Base-by-base conservation (phyloP, 2,329 filamentous ascomycete genomes). In the Zasmidium angulare region DNA sequence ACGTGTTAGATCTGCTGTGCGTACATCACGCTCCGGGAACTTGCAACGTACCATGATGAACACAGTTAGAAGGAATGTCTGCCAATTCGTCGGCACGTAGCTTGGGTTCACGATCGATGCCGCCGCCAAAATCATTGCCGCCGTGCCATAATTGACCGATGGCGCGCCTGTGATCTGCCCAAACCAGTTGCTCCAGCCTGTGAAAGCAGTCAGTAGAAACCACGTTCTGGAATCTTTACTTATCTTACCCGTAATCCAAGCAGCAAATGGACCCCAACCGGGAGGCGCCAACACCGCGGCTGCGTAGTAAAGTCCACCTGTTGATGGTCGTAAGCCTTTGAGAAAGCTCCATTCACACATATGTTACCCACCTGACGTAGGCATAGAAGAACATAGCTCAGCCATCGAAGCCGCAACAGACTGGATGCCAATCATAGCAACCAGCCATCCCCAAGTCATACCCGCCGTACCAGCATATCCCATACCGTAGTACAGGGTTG, bases 381-480 rank as follows among this genome's bases (percentile, higher is more conserved):
- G 67, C 67, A 69, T 69, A n/a, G 61, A 63, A 1, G 84, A 88
- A 67, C 88, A 90, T 19, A 91, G 77, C 73, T 91, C 88, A 1
- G 88, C 88, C 80, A 79, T 81, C 23, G 72, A 83, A 74, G 85
- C 81, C 9, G 88, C 88, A 57, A 90, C 84, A 72, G 84, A 86
- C 69, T 90, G 84, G 43, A 91, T 89, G 46, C 89, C 89, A 3
- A 87, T 66, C 82, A 90, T 89, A 51, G 87, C 87, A 49, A 91
- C 79, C 24, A 90, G 75, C 88, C 89, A 91, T 3, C 88, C 89
- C 88, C 88, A 91, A 1, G 86, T 86, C 86, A 90, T 89, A 67
- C 75, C 76, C 24, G 76, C 75, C 0, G 75, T 78, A 1, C 76
- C 76, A 6, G 75, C 76, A 69, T 78, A 79, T 47, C 80, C 79